Percentiles rank a stretch among this genome's conserved stretches.
Evolutionary conservation across 208 protist species (phyloP).

Genomic region (Leishmania lainsoni): DNA sequence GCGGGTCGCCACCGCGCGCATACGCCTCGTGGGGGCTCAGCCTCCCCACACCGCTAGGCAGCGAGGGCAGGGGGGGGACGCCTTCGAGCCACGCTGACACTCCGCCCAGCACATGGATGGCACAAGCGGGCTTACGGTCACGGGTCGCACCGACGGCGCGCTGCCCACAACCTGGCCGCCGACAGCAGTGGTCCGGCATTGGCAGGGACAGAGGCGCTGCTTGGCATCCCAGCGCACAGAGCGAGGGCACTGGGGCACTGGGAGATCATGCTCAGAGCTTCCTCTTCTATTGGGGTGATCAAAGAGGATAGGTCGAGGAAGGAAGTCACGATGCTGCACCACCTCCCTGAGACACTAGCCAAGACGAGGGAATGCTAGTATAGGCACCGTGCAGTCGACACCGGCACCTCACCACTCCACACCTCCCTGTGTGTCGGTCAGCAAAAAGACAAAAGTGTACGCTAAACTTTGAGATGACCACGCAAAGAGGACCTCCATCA

Average conservation of each 20-base stretch:
- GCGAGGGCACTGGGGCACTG: no score
- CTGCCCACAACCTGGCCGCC: not conserved
- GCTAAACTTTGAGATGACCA: not conserved
- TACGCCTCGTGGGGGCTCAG: not conserved
- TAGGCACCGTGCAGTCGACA: not conserved
- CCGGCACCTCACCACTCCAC: not conserved
- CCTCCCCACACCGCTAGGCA: not conserved
- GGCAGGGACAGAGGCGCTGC: not conserved
- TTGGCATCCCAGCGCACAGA: no score
- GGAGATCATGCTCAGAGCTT: no score
- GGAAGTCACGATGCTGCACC: no score
- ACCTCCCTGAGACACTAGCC: not conserved
- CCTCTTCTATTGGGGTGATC: no score
- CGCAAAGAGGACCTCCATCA: no score
- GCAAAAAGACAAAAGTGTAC: not conserved
- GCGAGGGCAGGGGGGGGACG: not conserved
- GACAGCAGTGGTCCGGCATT: not conserved
- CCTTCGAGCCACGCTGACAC: not conserved
- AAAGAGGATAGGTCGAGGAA: no score
- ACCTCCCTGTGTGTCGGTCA: not conserved
- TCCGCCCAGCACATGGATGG: not conserved
- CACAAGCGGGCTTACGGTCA: not conserved
- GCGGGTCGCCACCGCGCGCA: not conserved
- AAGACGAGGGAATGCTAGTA: not conserved
- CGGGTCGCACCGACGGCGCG: not conserved